A percentile compares a stretch with the other conserved stretches of the same genome.
Evolutionary conservation across 176 grass and related monocot species (phyloP).

Genomic region (Aegilops bicornis): DNA sequence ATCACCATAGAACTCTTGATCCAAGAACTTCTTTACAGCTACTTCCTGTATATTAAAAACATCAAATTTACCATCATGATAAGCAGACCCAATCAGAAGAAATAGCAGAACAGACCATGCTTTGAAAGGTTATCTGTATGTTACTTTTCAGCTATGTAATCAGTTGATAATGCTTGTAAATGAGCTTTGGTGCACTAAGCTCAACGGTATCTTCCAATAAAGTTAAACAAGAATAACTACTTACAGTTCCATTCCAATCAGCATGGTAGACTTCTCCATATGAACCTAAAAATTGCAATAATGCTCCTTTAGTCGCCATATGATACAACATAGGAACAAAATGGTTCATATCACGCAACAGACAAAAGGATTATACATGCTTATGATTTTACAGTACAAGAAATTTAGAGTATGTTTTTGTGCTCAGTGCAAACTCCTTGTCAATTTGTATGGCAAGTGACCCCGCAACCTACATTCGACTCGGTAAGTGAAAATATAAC

Average conservation of each 20-base stretch:
- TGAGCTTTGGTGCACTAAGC: neutral
- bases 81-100: neutral
- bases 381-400: conserved; percentile 6
- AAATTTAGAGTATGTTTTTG: conserved; percentile 7
- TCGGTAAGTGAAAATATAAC: conserved; percentile 11
- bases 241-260: conserved; percentile 95
- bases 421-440: conserved; percentile 27
- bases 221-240: conserved; percentile 25
- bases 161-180: neutral
- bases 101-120: neutral
- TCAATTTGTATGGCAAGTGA: neutral
- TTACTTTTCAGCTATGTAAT: conserved; percentile 7
- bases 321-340: conserved; percentile 20
- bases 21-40: conserved; percentile 97
- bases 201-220: neutral
- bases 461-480: neutral
- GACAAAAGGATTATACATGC: conserved; percentile 14
- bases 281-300: conserved; percentile 67
- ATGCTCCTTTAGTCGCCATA: conserved; percentile 13
- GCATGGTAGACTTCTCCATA: conserved; percentile 95
- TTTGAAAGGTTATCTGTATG: neutral
- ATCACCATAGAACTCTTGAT: conserved; percentile 97
- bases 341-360: neutral
- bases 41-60: conserved; percentile 79
- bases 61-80: neutral